Percentiles rank a stretch among this genome's conserved stretches.
Conservation (phyloP, 2,329 filamentous ascomycete species). For the Penicillium sp. region DNA sequence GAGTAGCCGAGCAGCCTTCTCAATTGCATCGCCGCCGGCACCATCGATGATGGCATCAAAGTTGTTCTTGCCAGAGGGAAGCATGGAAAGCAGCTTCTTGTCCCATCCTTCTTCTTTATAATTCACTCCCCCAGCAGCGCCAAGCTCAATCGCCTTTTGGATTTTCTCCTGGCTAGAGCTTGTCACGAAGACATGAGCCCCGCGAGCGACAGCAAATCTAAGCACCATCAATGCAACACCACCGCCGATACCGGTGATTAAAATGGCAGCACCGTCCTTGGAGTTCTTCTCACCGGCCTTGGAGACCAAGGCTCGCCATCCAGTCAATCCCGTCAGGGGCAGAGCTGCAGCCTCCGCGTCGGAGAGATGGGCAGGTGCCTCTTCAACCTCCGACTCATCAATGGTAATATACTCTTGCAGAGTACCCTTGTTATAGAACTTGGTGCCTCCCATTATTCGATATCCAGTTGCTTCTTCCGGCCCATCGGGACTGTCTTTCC, state of each 20-base stretch:
- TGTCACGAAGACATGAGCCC: conserved; percentile 80
- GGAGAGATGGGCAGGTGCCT: conserved; percentile 71
- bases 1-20: conserved; percentile 67
- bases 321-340: conserved; percentile 83
- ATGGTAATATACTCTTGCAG: conserved; percentile 74
- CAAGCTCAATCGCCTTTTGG: conserved; percentile 67
- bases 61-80: conserved; percentile 67
- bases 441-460: conserved; percentile 59
- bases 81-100: conserved; percentile 63
- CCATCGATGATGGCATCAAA: conserved; percentile 89
- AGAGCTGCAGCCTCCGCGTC: conserved; percentile 79
- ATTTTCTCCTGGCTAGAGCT: conserved; percentile 77
- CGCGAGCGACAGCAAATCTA: conserved; percentile 74
- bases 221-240: conserved; percentile 84
- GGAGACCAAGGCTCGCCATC: conserved; percentile 80
- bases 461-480: conserved; percentile 65
- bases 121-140: conserved; percentile 77
- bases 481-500: conserved; percentile 70
- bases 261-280: conserved; percentile 67
- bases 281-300: conserved; percentile 68
- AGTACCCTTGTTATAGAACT: conserved; percentile 67
- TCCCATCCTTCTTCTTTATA: conserved; percentile 85
- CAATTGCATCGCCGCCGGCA: conserved; percentile 82
- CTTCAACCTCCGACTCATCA: conserved; percentile 72
- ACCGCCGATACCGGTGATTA: conserved; percentile 90